Conservation (phyloP, 305 asterid species). For the Plantago coronopus region DNA sequence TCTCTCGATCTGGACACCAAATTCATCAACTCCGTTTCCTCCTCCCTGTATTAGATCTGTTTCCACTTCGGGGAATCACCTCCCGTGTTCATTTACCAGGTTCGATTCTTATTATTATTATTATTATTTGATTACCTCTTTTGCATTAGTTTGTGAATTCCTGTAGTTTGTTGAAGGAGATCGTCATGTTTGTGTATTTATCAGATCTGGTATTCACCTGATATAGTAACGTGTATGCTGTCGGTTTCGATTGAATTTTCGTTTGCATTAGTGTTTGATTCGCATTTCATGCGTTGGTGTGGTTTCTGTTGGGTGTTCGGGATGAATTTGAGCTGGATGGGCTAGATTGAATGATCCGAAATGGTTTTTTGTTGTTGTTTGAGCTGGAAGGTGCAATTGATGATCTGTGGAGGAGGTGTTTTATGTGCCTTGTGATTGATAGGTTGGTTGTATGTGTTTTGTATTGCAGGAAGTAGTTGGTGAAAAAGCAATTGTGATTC, state of each 20-base stretch:
- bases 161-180: too few species aligned
- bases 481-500: constrained; percentile 21
- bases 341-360: not conserved
- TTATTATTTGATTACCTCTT: too few species aligned
- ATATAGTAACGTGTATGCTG: too few species aligned
- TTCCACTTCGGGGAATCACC: not conserved
- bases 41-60: not conserved
- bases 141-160: too few species aligned
- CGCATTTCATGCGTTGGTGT: not conserved
- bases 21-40: not conserved
- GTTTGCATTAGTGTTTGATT: not conserved
- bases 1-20: too few species aligned
- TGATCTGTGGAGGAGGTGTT: not conserved
- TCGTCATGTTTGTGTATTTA: too few species aligned
- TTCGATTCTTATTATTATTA: not conserved
- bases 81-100: not conserved
- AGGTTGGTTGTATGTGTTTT: not conserved
- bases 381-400: not conserved
- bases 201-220: too few species aligned
- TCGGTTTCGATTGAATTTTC: too few species aligned
- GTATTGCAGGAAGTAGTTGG: constrained; percentile 29
- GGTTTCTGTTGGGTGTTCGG: not conserved
- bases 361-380: not conserved
- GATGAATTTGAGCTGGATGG: not conserved
- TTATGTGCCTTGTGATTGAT: not conserved